phyloP scores from a whole-genome alignment of 257 asterid species.

The Solanum pimpinellifolium region DNA sequence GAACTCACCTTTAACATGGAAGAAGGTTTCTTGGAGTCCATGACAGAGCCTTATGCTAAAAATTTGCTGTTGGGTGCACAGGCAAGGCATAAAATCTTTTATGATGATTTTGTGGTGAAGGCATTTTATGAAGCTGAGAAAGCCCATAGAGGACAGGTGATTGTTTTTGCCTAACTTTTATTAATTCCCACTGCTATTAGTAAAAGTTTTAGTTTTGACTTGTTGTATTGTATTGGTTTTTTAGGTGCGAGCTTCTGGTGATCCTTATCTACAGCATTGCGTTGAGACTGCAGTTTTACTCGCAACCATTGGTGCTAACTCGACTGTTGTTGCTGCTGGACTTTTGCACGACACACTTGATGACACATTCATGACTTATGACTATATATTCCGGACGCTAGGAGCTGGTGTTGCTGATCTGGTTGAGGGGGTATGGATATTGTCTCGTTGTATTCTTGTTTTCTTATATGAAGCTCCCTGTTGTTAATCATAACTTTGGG shows the following conservation, averaged over 20 bases:
- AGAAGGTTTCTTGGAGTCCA: conserved; percentile 32
- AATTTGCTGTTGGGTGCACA: conserved; percentile 70
- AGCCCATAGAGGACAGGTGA: conserved; percentile 80
- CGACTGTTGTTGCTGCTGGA: conserved; percentile 95
- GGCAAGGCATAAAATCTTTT: conserved; percentile 50
- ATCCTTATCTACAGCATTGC: conserved; percentile 93
- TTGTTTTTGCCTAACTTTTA: neutral
- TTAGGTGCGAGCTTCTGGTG: conserved; percentile 87
- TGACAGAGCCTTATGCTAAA: conserved; percentile 47
- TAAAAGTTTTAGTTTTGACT: neutral
- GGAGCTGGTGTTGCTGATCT: conserved; percentile 83
- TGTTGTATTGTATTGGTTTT: conserved; percentile 3
- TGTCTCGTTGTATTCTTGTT: neutral
- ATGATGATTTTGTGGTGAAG: conserved; percentile 62
- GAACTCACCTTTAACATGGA: conserved; percentile 88
- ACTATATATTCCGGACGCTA: conserved; percentile 35
- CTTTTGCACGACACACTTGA: conserved; percentile 87
- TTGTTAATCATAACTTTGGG: neutral
- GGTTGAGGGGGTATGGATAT: conserved; percentile 77
- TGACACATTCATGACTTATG: conserved; percentile 61
- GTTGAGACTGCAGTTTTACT: conserved; percentile 80
- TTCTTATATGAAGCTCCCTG: neutral
- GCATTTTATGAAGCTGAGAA: conserved; percentile 81
- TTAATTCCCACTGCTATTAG: neutral
- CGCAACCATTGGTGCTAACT: conserved; percentile 69